Conservation (phyloP, 441 rosid genomes). For the Capsella rubella region DNA sequence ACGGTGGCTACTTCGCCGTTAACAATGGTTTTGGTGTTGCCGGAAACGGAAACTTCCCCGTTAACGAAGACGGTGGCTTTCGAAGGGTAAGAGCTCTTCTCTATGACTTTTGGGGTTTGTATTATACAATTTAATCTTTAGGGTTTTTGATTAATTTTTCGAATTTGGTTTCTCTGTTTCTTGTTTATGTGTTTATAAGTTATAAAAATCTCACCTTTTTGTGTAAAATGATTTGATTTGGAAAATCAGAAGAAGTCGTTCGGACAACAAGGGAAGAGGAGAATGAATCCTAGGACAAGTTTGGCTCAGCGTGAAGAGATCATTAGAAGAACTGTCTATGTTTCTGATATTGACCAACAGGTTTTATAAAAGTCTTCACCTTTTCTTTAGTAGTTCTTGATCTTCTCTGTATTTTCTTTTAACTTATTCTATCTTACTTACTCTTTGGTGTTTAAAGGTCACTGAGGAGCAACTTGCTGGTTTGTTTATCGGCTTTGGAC, state of each 20-base stretch:
- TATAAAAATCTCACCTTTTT: conserved; percentile 22
- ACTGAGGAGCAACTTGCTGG: conserved; percentile 98
- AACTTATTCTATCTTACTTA: conserved; percentile 3
- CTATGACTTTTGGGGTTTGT: not conserved
- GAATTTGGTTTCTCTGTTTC: not conserved
- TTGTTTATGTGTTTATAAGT: conserved; percentile 12
- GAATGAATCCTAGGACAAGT: conserved; percentile 75
- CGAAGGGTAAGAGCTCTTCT: conserved; percentile 54
- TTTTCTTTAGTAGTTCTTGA: conserved; percentile 12
- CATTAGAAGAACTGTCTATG: conserved; percentile 85
- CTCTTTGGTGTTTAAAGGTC: conserved; percentile 54
- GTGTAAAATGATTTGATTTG: conserved; percentile 11
- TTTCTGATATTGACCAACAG: conserved; percentile 94
- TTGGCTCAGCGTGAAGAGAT: conserved; percentile 87
- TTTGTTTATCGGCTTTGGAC: conserved; percentile 81
- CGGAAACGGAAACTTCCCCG: conserved; percentile 46
- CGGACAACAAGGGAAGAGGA: conserved; percentile 65
- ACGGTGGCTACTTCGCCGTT: conserved; percentile 51
- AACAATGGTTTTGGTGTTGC: conserved; percentile 34
- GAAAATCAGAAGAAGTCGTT: conserved; percentile 62
- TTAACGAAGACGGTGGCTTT: conserved; percentile 50
- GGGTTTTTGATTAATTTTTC: conserved; percentile 2
- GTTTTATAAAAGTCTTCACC: conserved; percentile 41
- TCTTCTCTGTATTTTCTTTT: conserved; percentile 13
- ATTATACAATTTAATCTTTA: not conserved